A percentile compares a stretch with the other conserved stretches of the same genome.
Evolutionary conservation across 352 stramenopile species (phyloP).

Genomic region (Phytophthora cryptogea): DNA sequence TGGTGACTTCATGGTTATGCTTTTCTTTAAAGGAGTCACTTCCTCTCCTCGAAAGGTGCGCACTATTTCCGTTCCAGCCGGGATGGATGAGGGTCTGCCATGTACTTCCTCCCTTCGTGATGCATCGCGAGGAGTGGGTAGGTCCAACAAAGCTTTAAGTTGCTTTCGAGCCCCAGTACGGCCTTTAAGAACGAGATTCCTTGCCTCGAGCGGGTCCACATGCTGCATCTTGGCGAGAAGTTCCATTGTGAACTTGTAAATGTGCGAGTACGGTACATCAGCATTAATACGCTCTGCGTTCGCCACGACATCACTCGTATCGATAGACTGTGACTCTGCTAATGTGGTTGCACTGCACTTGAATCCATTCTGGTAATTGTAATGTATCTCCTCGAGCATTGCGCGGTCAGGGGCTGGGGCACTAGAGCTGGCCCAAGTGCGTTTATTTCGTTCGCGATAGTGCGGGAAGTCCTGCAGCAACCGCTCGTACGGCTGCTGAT

Average conservation of each 20-base stretch:
- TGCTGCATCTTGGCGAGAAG: constrained; percentile 46
- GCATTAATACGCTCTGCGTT: constrained; percentile 48
- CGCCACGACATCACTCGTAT: constrained; percentile 12
- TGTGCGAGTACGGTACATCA: constrained; percentile 48
- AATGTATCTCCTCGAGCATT: constrained; percentile 18
- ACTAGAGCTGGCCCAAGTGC: constrained; percentile 48
- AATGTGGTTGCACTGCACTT: neutral
- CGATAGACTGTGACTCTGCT: constrained; percentile 10
- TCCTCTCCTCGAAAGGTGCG: constrained; percentile 11
- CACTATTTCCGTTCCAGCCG: constrained; percentile 10
- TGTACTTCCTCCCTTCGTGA: constrained; percentile 2
- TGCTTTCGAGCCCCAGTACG: constrained; percentile 40
- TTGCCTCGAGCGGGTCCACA: constrained; percentile 58
- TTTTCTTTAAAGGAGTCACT: neutral
- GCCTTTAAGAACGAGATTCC: constrained; percentile 50
- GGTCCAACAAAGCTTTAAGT: constrained; percentile 18
- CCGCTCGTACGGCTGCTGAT: constrained; percentile 62
- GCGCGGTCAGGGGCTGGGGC: constrained; percentile 19
- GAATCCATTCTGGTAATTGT: constrained; percentile 18
- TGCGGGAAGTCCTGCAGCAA: constrained; percentile 72
- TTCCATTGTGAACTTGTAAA: constrained; percentile 63
- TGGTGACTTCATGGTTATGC: neutral
- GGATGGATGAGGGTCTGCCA: neutral
- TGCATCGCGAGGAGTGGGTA: constrained; percentile 23
- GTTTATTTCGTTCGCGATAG: constrained; percentile 54